A percentile compares a stretch with the other conserved stretches of the same genome.
Conservation (phyloP, 768 basidiomycete species). For the Hygrophorus pudorinus region DNA sequence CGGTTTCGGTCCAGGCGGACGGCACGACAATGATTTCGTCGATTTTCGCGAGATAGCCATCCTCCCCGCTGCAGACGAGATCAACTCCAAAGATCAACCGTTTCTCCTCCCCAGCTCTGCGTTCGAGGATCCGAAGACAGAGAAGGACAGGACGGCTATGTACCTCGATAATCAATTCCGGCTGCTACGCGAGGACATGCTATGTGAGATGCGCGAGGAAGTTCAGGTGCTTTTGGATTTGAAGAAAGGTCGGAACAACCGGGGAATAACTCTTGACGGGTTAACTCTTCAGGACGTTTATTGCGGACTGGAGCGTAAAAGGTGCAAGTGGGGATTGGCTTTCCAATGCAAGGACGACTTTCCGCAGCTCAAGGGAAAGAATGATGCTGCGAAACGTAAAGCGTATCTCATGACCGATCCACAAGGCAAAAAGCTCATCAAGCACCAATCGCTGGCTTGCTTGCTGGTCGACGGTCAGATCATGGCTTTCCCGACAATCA, state of each 20-base stretch:
- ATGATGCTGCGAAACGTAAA: slow-evolving; percentile 23
- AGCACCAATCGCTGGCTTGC: slow-evolving; percentile 46
- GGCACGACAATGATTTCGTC: slow-evolving; percentile 60
- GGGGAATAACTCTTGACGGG: slow-evolving; percentile 29
- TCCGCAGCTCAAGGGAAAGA: slow-evolving; percentile 24
- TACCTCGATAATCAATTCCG: slow-evolving; percentile 63
- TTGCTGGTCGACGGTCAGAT: slow-evolving; percentile 38
- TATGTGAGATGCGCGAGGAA: slow-evolving; percentile 48
- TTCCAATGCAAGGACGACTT: slow-evolving; percentile 27
- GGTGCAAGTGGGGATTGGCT: slow-evolving; percentile 30
- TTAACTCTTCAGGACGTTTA: slow-evolving; percentile 27
- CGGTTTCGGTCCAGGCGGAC: slow-evolving; percentile 41
- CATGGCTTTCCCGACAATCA: slow-evolving; percentile 41
- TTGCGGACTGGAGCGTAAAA: slow-evolving; percentile 16
- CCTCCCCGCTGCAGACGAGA: slow-evolving; percentile 52
- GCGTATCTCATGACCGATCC: slow-evolving; percentile 26
- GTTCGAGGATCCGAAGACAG: slow-evolving; percentile 32
- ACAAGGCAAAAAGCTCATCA: slow-evolving; percentile 25
- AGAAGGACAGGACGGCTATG: slow-evolving; percentile 27
- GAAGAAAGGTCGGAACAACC: slow-evolving; percentile 27
- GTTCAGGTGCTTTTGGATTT: slow-evolving; percentile 29
- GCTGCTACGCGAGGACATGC: slow-evolving; percentile 53
- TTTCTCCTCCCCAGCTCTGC: slow-evolving; percentile 38
- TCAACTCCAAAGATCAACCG: slow-evolving; percentile 31
- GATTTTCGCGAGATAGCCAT: slow-evolving; percentile 56